phyloP scores from a whole-genome alignment of 352 stramenopile genomes.

The Phytophthora fragariaefolia region DNA sequence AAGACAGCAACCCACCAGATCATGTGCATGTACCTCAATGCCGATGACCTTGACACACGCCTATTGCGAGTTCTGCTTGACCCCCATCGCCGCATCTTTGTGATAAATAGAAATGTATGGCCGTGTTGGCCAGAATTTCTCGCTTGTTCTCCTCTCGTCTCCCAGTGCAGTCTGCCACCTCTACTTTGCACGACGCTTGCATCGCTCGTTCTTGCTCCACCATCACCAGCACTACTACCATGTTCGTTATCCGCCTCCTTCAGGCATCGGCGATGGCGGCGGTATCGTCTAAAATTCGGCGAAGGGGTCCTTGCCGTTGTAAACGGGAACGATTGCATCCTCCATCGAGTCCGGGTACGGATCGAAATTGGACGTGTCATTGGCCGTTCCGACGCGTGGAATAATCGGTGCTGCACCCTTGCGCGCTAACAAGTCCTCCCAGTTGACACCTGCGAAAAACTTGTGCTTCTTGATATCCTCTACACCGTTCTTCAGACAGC shows the following conservation, averaged over 20 bases:
- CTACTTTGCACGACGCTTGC: constrained; percentile 22
- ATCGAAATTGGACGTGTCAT: constrained; percentile 98
- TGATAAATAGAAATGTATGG: constrained; percentile 50
- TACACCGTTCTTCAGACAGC: constrained; percentile 95
- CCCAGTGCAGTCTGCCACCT: constrained; percentile 12
- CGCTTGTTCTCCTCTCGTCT: constrained; percentile 22
- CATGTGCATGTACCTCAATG: background rate
- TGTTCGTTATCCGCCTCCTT: constrained; percentile 16
- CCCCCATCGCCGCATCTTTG: constrained; percentile 21
- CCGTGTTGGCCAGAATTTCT: constrained; percentile 39
- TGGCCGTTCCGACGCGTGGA: constrained; percentile 89
- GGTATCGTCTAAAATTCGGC: constrained; percentile 87
- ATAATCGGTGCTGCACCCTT: constrained; percentile 94
- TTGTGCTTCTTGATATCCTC: constrained; percentile 98
- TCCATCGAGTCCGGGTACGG: constrained; percentile 95
- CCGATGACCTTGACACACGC: constrained; percentile 1
- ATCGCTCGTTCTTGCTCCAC: constrained; percentile 14
- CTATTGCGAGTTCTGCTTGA: background rate
- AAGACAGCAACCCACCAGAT: no score
- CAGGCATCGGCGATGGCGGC: constrained; percentile 13
- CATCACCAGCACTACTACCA: constrained; percentile 14
- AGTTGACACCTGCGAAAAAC: constrained; percentile 94
- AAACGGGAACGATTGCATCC: constrained; percentile 91
- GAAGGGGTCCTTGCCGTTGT: constrained; percentile 94
- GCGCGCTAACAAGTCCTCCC: constrained; percentile 88